Evolutionary conservation across 441 rosid genomes (phyloP).

Genomic region (Brassica balearica): DNA sequence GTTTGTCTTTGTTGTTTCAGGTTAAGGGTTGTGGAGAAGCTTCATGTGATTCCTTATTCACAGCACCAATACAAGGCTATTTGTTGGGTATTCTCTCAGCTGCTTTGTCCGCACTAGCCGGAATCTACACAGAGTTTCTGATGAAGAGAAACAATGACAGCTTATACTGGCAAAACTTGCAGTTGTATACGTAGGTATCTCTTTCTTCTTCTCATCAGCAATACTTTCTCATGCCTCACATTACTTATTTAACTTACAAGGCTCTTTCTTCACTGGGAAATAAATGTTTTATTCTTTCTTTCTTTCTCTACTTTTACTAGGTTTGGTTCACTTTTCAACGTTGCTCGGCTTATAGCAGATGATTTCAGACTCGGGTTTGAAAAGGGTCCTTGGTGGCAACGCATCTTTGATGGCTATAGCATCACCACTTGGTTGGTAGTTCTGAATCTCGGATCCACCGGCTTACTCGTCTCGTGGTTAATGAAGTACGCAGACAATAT

Average conservation of each 20-base stretch:
- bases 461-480: conserved; percentile 84
- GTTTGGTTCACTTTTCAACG: conserved; percentile 84
- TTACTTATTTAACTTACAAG: background rate
- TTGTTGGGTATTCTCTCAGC: conserved; percentile 75
- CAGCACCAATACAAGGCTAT: conserved; percentile 83
- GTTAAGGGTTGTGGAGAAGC: conserved; percentile 81
- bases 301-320: conserved; percentile 47
- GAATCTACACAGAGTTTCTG: conserved; percentile 82
- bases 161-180: conserved; percentile 89
- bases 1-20: conserved; percentile 38
- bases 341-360: conserved; percentile 83
- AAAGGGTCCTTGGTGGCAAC: conserved; percentile 96
- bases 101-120: conserved; percentile 81
- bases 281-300: background rate
- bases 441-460: conserved; percentile 83
- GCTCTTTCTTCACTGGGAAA: background rate
- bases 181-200: conserved; percentile 82
- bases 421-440: conserved; percentile 89
- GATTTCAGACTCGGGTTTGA: conserved; percentile 84
- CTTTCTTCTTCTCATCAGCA: conserved; percentile 37
- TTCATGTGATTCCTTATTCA: conserved; percentile 74
- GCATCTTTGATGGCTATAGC: conserved; percentile 76
- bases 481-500: conserved; percentile 92
- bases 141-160: conserved; percentile 89
- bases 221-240: background rate